Evolutionary conservation across 2,329 filamentous ascomycete species (phyloP).

Genomic region (Sporothrix globosa): DNA sequence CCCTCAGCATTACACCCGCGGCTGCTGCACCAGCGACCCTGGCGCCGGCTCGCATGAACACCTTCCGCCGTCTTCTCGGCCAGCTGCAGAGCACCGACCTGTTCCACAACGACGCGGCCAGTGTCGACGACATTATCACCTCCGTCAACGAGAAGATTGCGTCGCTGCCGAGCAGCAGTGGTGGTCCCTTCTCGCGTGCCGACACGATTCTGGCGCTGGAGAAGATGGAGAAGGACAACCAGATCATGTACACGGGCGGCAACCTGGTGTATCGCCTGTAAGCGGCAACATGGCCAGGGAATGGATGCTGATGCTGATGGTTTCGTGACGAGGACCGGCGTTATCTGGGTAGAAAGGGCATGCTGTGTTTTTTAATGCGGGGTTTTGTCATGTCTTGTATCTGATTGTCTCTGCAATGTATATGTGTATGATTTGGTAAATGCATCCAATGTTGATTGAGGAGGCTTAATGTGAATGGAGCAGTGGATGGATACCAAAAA

Average conservation of each 20-base stretch:
- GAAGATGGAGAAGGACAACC: constrained; percentile 79
- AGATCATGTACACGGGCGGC: constrained; percentile 80
- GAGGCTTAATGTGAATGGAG: not conserved
- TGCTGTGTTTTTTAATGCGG: constrained; percentile 3
- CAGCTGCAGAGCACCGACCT: constrained; percentile 73
- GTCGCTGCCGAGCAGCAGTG: constrained; percentile 43
- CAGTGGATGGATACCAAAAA: not conserved
- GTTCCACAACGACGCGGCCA: constrained; percentile 85
- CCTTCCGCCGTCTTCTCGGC: constrained; percentile 81
- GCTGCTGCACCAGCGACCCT: constrained; percentile 43
- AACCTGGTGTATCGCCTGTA: constrained; percentile 72
- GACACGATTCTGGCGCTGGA: constrained; percentile 79
- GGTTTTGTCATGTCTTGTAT: not conserved
- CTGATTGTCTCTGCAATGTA: not conserved
- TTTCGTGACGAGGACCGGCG: constrained; percentile 21
- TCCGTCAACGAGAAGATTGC: constrained; percentile 77
- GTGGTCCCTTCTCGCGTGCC: constrained; percentile 65
- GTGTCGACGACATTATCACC: constrained; percentile 71
- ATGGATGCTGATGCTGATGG: not conserved
- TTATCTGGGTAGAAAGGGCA: constrained; percentile 30
- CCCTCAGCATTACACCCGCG: constrained; percentile 47
- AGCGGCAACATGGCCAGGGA: not conserved
- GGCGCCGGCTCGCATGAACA: constrained; percentile 63
- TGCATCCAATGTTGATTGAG: not conserved
- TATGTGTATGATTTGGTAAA: constrained; percentile 17